These are phyloP conservation scores for Rhizophora apiculata DNA, from an alignment of 345 rosid species.

Conservation along the genomic window DNA sequence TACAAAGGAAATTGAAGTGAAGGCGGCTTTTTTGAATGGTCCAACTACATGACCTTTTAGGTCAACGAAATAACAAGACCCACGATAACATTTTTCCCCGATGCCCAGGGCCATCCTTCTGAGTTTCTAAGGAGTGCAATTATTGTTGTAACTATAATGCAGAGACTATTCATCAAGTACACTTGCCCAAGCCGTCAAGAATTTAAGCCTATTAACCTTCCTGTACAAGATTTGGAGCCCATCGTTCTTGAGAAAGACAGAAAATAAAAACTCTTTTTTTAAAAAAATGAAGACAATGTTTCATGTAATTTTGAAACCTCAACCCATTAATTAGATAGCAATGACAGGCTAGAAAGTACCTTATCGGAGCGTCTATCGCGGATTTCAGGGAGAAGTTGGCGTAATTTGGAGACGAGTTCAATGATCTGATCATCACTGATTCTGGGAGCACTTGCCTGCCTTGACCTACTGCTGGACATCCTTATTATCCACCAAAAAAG, in stretches of 20 bases:
- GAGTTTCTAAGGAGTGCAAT: slow-evolving; percentile 22
- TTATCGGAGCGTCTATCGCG: slow-evolving; percentile 69
- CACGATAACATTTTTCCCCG: slow-evolving; percentile 19
- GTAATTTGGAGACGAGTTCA: slow-evolving; percentile 78
- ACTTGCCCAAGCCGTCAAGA: slow-evolving; percentile 52
- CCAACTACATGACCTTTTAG: slow-evolving; percentile 9
- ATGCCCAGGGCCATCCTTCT: slow-evolving; percentile 33
- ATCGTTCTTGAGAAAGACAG: neutral
- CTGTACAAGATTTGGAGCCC: neutral
- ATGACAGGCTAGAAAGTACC: slow-evolving; percentile 35
- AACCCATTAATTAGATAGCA: neutral
- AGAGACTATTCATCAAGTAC: slow-evolving; percentile 6
- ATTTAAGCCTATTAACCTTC: slow-evolving; percentile 13
- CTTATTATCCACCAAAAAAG: too few relatives aligned
- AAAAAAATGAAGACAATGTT: neutral
- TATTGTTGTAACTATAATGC: slow-evolving; percentile 13
- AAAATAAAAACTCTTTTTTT: neutral
- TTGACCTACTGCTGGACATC: slow-evolving; percentile 93
- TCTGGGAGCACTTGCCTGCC: slow-evolving; percentile 65
- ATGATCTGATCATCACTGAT: slow-evolving; percentile 91
- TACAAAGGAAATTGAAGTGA: neutral
- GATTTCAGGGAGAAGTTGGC: slow-evolving; percentile 89
- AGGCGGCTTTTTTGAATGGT: slow-evolving; percentile 4
- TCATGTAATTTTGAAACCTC: neutral
- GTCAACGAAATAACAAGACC: neutral